Evolutionary conservation across 2,329 filamentous ascomycete species (phyloP).

Genomic region (Rutstroemia sp.): DNA sequence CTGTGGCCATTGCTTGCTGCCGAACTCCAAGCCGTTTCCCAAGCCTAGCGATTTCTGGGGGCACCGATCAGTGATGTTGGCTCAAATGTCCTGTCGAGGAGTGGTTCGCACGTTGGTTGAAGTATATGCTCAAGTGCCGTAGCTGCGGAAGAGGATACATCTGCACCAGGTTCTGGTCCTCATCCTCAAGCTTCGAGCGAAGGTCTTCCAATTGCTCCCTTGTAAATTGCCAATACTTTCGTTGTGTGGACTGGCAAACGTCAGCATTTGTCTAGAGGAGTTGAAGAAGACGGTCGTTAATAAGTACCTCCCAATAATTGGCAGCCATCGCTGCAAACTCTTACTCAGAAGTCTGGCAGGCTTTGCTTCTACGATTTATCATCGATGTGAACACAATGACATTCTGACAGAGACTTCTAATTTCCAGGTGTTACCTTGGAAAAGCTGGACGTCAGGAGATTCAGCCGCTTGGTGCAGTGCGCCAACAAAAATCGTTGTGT

Average conservation of each 20-base stretch:
- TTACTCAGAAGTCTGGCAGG: not conserved
- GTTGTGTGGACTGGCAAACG: slow-evolving; percentile 65
- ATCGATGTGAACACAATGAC: not conserved
- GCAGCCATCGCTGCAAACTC: slow-evolving; percentile 9
- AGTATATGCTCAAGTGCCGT: slow-evolving; percentile 81
- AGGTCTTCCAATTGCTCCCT: slow-evolving; percentile 70
- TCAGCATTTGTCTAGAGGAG: not conserved
- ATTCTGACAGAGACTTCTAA: not conserved
- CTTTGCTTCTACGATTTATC: not conserved
- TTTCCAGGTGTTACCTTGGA: not conserved
- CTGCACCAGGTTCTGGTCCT: slow-evolving; percentile 65
- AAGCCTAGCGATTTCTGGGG: slow-evolving; percentile 68
- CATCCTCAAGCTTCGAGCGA: slow-evolving; percentile 69
- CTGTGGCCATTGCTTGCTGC: slow-evolving; percentile 89
- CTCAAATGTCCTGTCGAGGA: not conserved
- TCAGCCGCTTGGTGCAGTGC: not conserved
- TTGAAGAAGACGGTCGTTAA: not conserved
- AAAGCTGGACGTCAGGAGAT: not conserved
- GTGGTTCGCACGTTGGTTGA: slow-evolving; percentile 67
- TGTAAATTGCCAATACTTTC: slow-evolving; percentile 83
- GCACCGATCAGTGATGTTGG: not conserved
- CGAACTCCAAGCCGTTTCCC: slow-evolving; percentile 77
- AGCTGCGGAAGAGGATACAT: slow-evolving; percentile 77
- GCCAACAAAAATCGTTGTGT: not conserved
- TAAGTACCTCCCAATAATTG: slow-evolving; percentile 13